A percentile compares a stretch with the other conserved stretches of the same genome.
phyloP scores from a whole-genome alignment of 352 stramenopile genomes.

The Paralagenidium karlingii region DNA sequence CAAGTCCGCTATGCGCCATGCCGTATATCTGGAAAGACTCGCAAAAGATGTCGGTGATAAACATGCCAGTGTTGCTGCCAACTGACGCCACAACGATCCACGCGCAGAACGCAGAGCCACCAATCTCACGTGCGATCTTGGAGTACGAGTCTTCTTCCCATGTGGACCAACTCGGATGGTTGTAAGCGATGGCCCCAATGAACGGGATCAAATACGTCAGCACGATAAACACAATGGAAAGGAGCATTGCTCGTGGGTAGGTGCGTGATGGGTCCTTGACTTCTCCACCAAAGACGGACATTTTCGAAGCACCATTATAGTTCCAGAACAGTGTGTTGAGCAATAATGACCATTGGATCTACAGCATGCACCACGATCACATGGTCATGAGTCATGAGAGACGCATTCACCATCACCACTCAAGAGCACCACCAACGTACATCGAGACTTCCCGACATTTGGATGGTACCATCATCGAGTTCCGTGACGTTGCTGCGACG shows the following conservation, averaged over 20 bases:
- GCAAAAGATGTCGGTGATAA: slow-evolving; percentile 85
- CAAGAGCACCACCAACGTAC: too few relatives aligned
- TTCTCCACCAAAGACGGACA: slow-evolving; percentile 83
- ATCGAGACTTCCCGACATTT: slow-evolving; percentile 20
- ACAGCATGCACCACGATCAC: too few relatives aligned
- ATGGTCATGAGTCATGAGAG: too few relatives aligned
- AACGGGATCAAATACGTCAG: slow-evolving; percentile 85
- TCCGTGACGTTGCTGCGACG: slow-evolving; percentile 18
- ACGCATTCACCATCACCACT: too few relatives aligned
- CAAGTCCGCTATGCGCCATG: slow-evolving; percentile 74
- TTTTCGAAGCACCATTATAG: slow-evolving; percentile 86
- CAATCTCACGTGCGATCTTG: slow-evolving; percentile 68
- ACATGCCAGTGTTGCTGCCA: slow-evolving; percentile 85
- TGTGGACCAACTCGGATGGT: slow-evolving; percentile 40
- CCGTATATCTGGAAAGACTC: slow-evolving; percentile 83
- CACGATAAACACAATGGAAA: slow-evolving; percentile 65
- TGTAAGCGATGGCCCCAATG: slow-evolving; percentile 62
- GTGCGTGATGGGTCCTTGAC: slow-evolving; percentile 59
- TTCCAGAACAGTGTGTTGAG: slow-evolving; percentile 95
- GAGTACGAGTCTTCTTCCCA: slow-evolving; percentile 89
- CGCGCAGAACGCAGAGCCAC: slow-evolving; percentile 66
- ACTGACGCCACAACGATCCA: slow-evolving; percentile 85
- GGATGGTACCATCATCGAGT: slow-evolving; percentile 16
- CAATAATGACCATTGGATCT: slow-evolving; percentile 74
- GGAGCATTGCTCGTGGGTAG: slow-evolving; percentile 76